phyloP scores from a whole-genome alignment of 371 early-diverging fungal genomes.

The Mucor velutinosus region DNA sequence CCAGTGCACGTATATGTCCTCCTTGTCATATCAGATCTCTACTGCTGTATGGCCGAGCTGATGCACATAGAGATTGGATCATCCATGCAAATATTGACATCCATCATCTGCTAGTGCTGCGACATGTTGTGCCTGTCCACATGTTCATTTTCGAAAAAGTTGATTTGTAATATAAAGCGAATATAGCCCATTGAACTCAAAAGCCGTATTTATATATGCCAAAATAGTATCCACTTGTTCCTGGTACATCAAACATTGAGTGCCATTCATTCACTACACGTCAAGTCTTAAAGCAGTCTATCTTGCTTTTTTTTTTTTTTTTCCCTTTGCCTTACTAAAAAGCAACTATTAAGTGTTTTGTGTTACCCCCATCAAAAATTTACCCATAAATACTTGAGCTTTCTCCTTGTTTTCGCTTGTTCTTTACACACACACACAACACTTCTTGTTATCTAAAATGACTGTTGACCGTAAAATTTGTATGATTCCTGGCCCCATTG shows the following conservation, averaged over 20 bases:
- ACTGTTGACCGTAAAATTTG: slow-evolving; percentile 67
- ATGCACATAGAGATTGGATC: not conserved
- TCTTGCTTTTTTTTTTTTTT: slow-evolving; percentile 7
- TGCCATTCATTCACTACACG: not conserved
- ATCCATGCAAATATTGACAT: not conserved
- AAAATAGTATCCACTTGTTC: not conserved
- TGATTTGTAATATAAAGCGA: not conserved
- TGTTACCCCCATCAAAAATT: slow-evolving; percentile 5
- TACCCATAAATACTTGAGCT: slow-evolving; percentile 9
- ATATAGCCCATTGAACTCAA: not conserved
- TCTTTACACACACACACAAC: not conserved
- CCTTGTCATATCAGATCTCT: not conserved
- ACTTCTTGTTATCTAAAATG: not conserved
- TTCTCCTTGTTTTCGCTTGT: not conserved
- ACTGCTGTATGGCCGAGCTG: no score
- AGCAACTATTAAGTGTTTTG: slow-evolving; percentile 19
- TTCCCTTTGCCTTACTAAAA: slow-evolving; percentile 9
- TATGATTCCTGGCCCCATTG: slow-evolving; percentile 94
- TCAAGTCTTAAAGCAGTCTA: slow-evolving; percentile 16
- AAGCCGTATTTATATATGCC: not conserved
- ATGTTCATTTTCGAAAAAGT: not conserved
- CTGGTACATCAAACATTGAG: not conserved
- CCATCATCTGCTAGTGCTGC: not conserved
- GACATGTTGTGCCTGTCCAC: not conserved
- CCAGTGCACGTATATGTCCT: not conserved